These are phyloP conservation scores for Heterobasidion occidentale DNA, from an alignment of 1,284 basidiomycete genomes.

Conservation along the genomic window DNA sequence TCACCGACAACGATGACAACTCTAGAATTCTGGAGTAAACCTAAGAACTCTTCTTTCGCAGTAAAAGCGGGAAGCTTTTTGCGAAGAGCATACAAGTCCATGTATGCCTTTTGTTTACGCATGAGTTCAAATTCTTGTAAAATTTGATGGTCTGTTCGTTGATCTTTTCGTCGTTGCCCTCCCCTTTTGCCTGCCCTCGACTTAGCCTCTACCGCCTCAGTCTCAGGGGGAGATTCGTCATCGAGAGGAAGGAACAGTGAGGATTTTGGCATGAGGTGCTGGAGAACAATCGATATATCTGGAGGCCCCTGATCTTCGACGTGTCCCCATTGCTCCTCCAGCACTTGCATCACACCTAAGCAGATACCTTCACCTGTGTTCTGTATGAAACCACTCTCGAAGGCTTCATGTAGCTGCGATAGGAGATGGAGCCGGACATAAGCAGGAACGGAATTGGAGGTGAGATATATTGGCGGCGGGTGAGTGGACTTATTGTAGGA, in stretches of 20 bases:
- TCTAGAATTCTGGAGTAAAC: conserved; percentile 49
- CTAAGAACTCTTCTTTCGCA: conserved; percentile 57
- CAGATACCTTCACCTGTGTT: conserved; percentile 68
- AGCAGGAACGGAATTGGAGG: conserved; percentile 64
- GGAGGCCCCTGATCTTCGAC: conserved; percentile 69
- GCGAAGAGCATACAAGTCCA: conserved; percentile 48
- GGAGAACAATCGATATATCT: conserved; percentile 57
- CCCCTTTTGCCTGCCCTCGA: conserved; percentile 10
- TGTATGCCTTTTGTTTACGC: conserved; percentile 44
- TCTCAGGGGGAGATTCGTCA: not conserved
- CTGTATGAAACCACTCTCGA: conserved; percentile 48
- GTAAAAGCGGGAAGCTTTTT: conserved; percentile 72
- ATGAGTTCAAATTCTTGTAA: conserved; percentile 45
- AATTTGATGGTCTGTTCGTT: conserved; percentile 44
- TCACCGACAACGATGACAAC: conserved; percentile 83
- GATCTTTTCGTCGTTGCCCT: conserved; percentile 24
- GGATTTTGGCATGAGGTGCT: conserved; percentile 44
- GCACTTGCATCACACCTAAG: conserved; percentile 65
- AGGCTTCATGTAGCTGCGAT: conserved; percentile 48
- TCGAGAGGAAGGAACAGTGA: not conserved
- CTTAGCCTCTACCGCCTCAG: not conserved
- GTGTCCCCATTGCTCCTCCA: conserved; percentile 64
- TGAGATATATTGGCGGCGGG: conserved; percentile 70
- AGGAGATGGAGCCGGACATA: conserved; percentile 85
- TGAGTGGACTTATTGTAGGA: conserved; percentile 46